These are phyloP conservation scores for Paecilomyces fulvus DNA, from an alignment of 2,329 filamentous ascomycete species.

Conservation along the genomic window DNA sequence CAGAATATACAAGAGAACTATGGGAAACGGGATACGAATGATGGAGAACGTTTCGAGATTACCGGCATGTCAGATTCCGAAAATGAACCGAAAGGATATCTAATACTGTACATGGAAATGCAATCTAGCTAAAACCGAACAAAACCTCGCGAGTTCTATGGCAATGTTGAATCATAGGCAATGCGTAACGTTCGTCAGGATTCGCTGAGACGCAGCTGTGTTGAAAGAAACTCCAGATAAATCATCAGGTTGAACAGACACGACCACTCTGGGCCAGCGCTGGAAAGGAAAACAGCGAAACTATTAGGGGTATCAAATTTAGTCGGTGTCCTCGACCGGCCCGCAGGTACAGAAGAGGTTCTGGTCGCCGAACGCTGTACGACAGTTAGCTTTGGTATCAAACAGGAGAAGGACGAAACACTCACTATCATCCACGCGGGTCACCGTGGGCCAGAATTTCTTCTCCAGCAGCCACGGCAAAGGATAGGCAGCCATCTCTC, in stretches of 20 bases:
- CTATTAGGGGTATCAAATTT: constrained; percentile 27
- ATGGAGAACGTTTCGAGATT: background rate
- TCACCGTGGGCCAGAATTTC: constrained; percentile 94
- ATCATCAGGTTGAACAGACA: background rate
- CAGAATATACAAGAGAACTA: no score
- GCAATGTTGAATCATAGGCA: background rate
- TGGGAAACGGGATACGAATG: background rate
- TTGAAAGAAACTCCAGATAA: background rate
- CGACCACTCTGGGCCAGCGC: background rate
- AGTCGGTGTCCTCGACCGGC: constrained; percentile 57
- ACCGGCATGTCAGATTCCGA: background rate
- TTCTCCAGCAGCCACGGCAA: constrained; percentile 76
- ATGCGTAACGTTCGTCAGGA: background rate
- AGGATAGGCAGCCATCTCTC: constrained; percentile 82
- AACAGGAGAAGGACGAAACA: constrained; percentile 12
- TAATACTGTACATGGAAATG: background rate
- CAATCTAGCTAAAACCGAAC: background rate
- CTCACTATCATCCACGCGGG: constrained; percentile 79
- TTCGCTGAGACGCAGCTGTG: constrained; percentile 2
- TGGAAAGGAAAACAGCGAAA: background rate
- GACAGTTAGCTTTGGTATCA: constrained; percentile 14
- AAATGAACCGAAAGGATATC: background rate
- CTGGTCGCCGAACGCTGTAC: constrained; percentile 71
- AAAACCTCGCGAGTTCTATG: background rate
- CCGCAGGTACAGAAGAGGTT: constrained; percentile 95